These are phyloP conservation scores for Ajuga chamaepitys DNA, from an alignment of 257 asterid species.

Conservation along the genomic window DNA sequence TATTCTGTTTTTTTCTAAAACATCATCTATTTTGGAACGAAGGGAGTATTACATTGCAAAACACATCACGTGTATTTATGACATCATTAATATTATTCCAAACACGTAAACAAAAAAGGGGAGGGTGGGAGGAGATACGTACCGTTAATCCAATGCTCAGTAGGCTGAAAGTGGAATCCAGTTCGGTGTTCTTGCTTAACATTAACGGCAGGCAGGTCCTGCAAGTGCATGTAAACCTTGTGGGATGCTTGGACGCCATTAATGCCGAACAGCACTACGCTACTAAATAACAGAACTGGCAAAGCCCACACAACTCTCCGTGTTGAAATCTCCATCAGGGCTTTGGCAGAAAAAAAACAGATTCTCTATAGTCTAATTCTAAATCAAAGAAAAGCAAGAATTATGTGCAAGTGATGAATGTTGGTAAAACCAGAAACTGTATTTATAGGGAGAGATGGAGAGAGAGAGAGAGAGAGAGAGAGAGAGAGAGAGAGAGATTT, in stretches of 20 bases:
- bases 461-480: no score
- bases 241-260: constrained; percentile 42
- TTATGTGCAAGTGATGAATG: neutral
- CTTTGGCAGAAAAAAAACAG: neutral
- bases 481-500: no score
- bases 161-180: constrained; percentile 61
- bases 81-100: no score
- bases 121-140: neutral
- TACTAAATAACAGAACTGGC: constrained; percentile 7
- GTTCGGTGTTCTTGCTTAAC: constrained; percentile 34
- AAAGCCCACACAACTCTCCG: neutral
- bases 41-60: no score
- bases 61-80: no score
- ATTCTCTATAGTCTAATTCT: neutral
- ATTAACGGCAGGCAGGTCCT: constrained; percentile 4
- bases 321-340: neutral
- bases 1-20: no score
- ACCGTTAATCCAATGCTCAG: constrained; percentile 61
- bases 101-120: neutral
- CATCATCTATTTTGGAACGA: no score
- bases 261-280: constrained; percentile 11
- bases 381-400: neutral
- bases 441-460: no score
- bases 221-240: constrained; percentile 15
- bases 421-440: no score